Percentiles rank a stretch among this genome's conserved stretches.
These are phyloP conservation scores for Myxozyma lipomycoides DNA, from an alignment of 805 yeast genomes.

Conservation along the genomic window DNA sequence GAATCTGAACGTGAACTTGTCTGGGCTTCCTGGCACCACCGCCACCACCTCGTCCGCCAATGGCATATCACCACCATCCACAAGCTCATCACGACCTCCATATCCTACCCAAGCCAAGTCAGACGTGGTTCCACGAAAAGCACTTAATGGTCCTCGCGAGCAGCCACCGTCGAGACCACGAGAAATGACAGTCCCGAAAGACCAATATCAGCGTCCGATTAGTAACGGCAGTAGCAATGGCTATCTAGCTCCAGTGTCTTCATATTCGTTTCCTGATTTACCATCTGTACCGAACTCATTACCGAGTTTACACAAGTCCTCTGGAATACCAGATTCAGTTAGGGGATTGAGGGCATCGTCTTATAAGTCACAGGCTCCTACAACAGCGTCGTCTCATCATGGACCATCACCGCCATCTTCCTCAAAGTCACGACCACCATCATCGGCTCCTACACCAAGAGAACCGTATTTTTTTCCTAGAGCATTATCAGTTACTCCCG, in stretches of 20 bases:
- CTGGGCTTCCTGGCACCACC: no score
- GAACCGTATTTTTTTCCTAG: conserved; percentile 30
- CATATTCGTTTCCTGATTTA: background rate
- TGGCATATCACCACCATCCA: background rate
- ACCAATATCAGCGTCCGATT: background rate
- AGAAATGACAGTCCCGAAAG: background rate
- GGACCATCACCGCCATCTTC: background rate
- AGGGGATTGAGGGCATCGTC: background rate
- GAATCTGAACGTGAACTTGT: background rate
- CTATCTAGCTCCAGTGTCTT: no score
- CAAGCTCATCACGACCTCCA: background rate
- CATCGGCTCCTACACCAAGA: background rate
- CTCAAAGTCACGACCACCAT: background rate
- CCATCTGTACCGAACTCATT: conserved; percentile 5
- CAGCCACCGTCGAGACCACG: conserved; percentile 4
- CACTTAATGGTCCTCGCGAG: conserved; percentile 5
- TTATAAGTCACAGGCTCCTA: background rate
- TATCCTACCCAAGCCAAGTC: no score
- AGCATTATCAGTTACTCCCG: conserved; percentile 32
- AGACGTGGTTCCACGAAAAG: background rate
- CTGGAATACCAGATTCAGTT: background rate
- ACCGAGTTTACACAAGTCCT: background rate
- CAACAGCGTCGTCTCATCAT: background rate
- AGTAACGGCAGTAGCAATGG: no score
- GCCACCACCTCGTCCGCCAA: background rate